Conservation (phyloP, 345 rosid species). For the Carallia brachiata region DNA sequence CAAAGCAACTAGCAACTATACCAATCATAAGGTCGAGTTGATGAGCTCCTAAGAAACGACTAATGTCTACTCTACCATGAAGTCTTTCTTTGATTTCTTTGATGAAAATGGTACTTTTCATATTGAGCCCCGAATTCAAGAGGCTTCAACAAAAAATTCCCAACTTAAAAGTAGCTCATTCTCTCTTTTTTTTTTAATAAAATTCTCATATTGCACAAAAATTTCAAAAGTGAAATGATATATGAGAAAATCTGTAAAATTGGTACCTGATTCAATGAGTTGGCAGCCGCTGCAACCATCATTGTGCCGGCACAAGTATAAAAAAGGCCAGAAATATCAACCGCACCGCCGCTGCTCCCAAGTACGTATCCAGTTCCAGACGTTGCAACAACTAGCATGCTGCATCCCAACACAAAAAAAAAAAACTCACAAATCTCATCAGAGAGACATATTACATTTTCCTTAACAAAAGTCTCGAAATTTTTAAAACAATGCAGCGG, state of each 20-base stretch:
- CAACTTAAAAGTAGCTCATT: no score
- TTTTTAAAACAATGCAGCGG: not conserved
- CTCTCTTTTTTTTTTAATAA: no score
- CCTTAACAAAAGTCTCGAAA: not conserved
- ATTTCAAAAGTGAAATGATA: no score
- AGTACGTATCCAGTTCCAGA: slow-evolving; percentile 94
- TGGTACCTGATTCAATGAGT: slow-evolving; percentile 85
- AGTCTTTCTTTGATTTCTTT: no score
- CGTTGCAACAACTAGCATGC: slow-evolving; percentile 94
- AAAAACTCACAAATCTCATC: not conserved
- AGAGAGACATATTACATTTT: not conserved
- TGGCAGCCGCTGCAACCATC: slow-evolving; percentile 98
- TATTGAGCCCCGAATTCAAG: no score
- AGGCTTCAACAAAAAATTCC: no score
- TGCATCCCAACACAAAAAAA: slow-evolving; percentile 3
- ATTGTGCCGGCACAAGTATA: slow-evolving; percentile 96
- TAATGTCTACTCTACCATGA: no score
- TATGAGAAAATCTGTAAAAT: no score
- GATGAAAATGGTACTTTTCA: no score
- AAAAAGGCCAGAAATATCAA: slow-evolving; percentile 76
- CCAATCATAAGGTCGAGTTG: no score
- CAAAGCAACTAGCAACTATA: not conserved
- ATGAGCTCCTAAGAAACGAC: no score
- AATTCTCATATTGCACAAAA: no score
- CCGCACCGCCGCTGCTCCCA: slow-evolving; percentile 63